A percentile compares a stretch with the other conserved stretches of the same genome.
Evolutionary conservation across 768 basidiomycete species (phyloP).

Genomic region (Mycena albidolilacea): DNA sequence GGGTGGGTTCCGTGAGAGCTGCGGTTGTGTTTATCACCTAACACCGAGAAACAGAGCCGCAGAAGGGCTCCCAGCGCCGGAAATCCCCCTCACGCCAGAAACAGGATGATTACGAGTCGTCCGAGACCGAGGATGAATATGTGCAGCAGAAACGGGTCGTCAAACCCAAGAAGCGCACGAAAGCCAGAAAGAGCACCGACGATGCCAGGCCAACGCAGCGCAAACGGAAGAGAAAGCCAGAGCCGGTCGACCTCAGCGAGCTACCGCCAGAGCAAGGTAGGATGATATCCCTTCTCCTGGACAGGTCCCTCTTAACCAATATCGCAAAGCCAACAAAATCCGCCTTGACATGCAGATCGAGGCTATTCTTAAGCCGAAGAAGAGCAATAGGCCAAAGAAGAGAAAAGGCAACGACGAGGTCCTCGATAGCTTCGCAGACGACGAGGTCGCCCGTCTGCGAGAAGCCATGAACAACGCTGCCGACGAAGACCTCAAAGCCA

Average conservation of each 20-base stretch:
- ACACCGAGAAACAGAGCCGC: conserved; percentile 52
- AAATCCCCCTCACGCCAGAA: conserved; percentile 58
- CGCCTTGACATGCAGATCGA: conserved; percentile 89
- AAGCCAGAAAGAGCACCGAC: conserved; percentile 42
- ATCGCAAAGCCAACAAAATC: conserved; percentile 74
- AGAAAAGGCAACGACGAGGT: conserved; percentile 85
- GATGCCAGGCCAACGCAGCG: conserved; percentile 51
- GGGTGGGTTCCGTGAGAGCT: conserved; percentile 47
- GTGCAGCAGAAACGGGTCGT: conserved; percentile 55
- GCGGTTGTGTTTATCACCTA: conserved; percentile 21
- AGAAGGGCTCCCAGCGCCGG: conserved; percentile 54
- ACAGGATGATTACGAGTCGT: conserved; percentile 71
- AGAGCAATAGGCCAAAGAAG: conserved; percentile 76
- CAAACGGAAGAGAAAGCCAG: conserved; percentile 73
- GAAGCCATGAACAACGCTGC: conserved; percentile 91
- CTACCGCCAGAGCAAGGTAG: conserved; percentile 85
- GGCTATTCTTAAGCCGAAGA: conserved; percentile 88
- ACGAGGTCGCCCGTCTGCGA: conserved; percentile 90
- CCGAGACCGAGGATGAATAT: conserved; percentile 67
- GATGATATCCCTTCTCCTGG: conserved; percentile 10
- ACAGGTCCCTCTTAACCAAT: conserved; percentile 14
- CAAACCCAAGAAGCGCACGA: conserved; percentile 54
- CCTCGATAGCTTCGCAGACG: conserved; percentile 90
- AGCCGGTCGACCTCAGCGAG: conserved; percentile 77
- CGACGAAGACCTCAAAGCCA: conserved; percentile 85